A percentile compares a stretch with the other conserved stretches of the same genome.
These are phyloP conservation scores for Saussurea involucrata DNA, from an alignment of 129 eudicot species.

Conservation along the genomic window DNA sequence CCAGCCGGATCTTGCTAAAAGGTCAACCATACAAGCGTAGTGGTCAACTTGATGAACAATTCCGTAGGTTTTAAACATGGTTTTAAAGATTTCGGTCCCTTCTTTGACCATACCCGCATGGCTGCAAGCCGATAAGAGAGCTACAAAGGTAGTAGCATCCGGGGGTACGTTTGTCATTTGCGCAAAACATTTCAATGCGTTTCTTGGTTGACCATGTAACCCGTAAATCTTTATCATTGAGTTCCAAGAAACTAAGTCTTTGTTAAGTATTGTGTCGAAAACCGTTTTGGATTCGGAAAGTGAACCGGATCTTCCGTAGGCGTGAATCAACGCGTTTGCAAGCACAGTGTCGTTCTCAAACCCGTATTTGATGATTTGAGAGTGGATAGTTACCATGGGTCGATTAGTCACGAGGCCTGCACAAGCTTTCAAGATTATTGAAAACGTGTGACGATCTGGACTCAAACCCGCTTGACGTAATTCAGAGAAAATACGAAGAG, in stretches of 20 bases:
- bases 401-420: conserved; percentile 56
- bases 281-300: conserved; percentile 40
- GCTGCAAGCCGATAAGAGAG: conserved; percentile 74
- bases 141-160: conserved; percentile 70
- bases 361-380: conserved; percentile 47
- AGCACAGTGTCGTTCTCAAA: conserved; percentile 47
- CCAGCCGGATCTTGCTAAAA: conserved; percentile 66
- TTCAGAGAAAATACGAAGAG: conserved; percentile 42
- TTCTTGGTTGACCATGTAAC: conserved; percentile 48
- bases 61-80: conserved; percentile 45
- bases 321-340: conserved; percentile 66
- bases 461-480: conserved; percentile 35
- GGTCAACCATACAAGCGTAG: conserved; percentile 83
- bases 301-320: conserved; percentile 76
- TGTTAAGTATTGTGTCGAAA: conserved; percentile 38
- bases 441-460: conserved; percentile 55
- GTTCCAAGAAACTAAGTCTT: conserved; percentile 78
- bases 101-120: conserved; percentile 71
- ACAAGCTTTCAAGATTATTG: conserved; percentile 68
- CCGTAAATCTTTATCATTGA: conserved; percentile 76
- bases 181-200: conserved; percentile 42
- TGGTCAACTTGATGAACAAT: conserved; percentile 73
- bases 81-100: conserved; percentile 51
- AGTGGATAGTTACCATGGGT: conserved; percentile 48
- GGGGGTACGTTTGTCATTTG: conserved; percentile 53